phyloP scores from a whole-genome alignment of 345 rosid species.

The Pugionium cornutum region DNA sequence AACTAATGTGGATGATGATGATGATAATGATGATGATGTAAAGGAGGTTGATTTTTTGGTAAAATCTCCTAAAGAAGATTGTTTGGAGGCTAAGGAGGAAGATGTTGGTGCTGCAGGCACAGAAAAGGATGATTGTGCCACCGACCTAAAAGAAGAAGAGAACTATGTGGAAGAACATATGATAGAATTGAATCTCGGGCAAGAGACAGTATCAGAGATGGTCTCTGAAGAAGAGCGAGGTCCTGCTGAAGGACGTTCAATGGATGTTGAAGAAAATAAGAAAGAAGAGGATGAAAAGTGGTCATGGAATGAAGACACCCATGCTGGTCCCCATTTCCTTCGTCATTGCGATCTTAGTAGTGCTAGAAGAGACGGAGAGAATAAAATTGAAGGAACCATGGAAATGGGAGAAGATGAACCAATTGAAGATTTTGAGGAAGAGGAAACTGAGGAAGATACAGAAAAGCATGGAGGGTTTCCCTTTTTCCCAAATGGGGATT shows the following conservation, averaged over 20 bases:
- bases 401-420: constrained; percentile 45
- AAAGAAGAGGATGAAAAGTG: constrained; percentile 46
- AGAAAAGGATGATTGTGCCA: constrained; percentile 44
- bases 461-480: constrained; percentile 49
- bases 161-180: constrained; percentile 56
- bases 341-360: constrained; percentile 46
- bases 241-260: constrained; percentile 33
- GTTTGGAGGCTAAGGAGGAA: constrained; percentile 55
- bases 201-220: constrained; percentile 43
- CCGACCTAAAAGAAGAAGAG: constrained; percentile 38
- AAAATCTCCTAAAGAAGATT: constrained; percentile 37
- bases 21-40: constrained; percentile 21
- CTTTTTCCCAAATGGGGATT: constrained; percentile 46
- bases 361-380: constrained; percentile 32
- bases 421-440: constrained; percentile 35
- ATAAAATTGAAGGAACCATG: constrained; percentile 40
- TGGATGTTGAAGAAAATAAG: constrained; percentile 54
- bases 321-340: constrained; percentile 47
- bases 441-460: constrained; percentile 46
- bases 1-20: neutral
- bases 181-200: constrained; percentile 65
- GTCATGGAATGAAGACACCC: constrained; percentile 45
- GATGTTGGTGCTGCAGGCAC: constrained; percentile 39
- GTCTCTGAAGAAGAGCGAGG: constrained; percentile 28
- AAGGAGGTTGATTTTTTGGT: constrained; percentile 44